Base-by-base conservation (phyloP, 805 yeast genomes). In the Saturnispora saitoi region DNA sequence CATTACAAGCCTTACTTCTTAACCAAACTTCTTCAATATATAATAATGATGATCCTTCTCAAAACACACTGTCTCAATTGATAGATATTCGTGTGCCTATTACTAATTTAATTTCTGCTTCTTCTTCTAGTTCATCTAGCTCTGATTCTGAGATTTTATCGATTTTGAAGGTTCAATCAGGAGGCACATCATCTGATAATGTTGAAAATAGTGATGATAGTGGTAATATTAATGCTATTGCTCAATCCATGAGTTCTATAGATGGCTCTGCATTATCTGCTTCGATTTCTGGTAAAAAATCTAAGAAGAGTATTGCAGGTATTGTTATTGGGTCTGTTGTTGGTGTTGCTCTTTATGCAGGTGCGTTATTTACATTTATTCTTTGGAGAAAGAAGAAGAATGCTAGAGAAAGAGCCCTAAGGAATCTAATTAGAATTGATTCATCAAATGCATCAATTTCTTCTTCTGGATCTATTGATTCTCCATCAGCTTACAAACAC, bases 301-400 rank as follows among this genome's bases (percentile, higher is more conserved):
- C 45, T 24, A 56, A 44, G 22, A 63, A 58, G 4, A 55, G 58
- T 52, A 73, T 86, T 22, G 82, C 85, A 24, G 96, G 95, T 32
- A 77, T 89, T 47, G 81, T 91, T 12, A 73, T 87, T 37, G 96
- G 97, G 42, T 80, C 95, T 6, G 80, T 86, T 29, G 79, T 77
- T 12, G 97, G 96, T 48, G 82, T 86, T 42, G 69, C 76, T 7
- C 68, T 77, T 9, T 85, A 86, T 62, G 29, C 52, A 15, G 48
- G 45, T 29, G 56, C 36, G 24, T 46, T 40, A 29, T 54, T 38
- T 43, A 28, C 31, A 32, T 51, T 22, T 42, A 45, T 36, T 47
- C 32, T 41, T 28, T 41, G 45, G 43, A 45, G 37, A 17, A 49
- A 53, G 41, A 42, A 48, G 20, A 49, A 30, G 19, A 47, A 47